phyloP scores from a whole-genome alignment of 1,284 basidiomycete genomes.

The Pterula multifida region DNA sequence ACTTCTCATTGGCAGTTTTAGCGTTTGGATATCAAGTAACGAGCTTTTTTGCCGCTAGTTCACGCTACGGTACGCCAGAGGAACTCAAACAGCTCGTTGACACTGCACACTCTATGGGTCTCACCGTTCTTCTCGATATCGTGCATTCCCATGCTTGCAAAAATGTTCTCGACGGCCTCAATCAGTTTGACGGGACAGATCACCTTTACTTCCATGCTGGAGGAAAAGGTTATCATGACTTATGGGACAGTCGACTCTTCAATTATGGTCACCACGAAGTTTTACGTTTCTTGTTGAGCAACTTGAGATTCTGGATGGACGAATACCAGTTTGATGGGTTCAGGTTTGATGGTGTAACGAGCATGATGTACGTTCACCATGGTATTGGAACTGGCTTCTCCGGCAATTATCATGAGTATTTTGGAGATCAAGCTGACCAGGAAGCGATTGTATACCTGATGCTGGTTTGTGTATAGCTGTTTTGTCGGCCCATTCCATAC shows the following conservation, averaged over 20 bases:
- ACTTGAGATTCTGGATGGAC: slow-evolving; percentile 92
- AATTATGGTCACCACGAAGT: slow-evolving; percentile 96
- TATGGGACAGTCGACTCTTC: slow-evolving; percentile 96
- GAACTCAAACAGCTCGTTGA: slow-evolving; percentile 94
- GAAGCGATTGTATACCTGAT: slow-evolving; percentile 94
- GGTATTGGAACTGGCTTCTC: slow-evolving; percentile 97
- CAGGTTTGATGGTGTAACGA: slow-evolving; percentile 96
- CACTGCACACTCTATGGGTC: slow-evolving; percentile 85
- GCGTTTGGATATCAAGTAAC: slow-evolving; percentile 98
- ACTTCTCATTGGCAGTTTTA: slow-evolving; percentile 16
- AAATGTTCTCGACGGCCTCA: slow-evolving; percentile 92
- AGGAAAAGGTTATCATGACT: slow-evolving; percentile 79
- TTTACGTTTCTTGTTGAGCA: slow-evolving; percentile 87
- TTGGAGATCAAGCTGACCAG: slow-evolving; percentile 74
- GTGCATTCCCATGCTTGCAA: slow-evolving; percentile 99
- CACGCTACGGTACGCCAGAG: slow-evolving; percentile 89
- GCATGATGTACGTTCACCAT: slow-evolving; percentile 98
- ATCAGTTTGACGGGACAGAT: slow-evolving; percentile 92
- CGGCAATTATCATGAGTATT: slow-evolving; percentile 97
- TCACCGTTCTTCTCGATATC: slow-evolving; percentile 90
- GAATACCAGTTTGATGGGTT: slow-evolving; percentile 96
- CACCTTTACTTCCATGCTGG: slow-evolving; percentile 97
- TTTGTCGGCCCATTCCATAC: background rate
- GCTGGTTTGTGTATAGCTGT: slow-evolving; percentile 53
- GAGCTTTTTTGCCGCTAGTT: slow-evolving; percentile 95